Conservation (phyloP, 78 protist species). For the Diacronema lutheri region DNA sequence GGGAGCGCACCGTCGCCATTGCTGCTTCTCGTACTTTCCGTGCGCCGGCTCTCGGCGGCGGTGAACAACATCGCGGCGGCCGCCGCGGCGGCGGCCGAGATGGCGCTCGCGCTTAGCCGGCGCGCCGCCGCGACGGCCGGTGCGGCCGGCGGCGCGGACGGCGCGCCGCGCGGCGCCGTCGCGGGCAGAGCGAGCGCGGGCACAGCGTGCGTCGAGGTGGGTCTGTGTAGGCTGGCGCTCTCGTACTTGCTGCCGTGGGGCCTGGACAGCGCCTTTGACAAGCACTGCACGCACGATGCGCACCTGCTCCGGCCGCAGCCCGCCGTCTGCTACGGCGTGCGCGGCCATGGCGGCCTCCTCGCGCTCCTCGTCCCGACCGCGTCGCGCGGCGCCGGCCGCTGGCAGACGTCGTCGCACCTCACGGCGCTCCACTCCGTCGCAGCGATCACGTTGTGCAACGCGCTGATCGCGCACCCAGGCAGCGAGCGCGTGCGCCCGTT, state of each 20-base stretch:
- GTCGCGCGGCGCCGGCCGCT: background rate
- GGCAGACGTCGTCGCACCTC: background rate
- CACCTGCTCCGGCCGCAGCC: background rate
- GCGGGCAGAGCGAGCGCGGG: background rate
- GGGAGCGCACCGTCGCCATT: no score
- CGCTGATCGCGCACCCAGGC: background rate
- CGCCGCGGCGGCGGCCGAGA: background rate
- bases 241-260: background rate
- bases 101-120: background rate
- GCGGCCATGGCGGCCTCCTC: slow-evolving; percentile 5
- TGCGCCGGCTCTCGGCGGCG: no score
- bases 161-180: background rate
- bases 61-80: no score
- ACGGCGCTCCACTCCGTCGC: background rate
- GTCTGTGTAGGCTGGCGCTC: background rate
- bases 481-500: background rate
- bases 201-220: background rate
- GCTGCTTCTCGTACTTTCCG: no score
- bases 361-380: background rate
- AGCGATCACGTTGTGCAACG: background rate
- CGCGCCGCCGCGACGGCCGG: background rate
- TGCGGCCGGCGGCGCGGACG: background rate
- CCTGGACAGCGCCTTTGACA: background rate
- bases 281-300: background rate
- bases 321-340: background rate